phyloP scores from a whole-genome alignment of 495 filamentous ascomycete genomes.

The Parathielavia appendiculata region DNA sequence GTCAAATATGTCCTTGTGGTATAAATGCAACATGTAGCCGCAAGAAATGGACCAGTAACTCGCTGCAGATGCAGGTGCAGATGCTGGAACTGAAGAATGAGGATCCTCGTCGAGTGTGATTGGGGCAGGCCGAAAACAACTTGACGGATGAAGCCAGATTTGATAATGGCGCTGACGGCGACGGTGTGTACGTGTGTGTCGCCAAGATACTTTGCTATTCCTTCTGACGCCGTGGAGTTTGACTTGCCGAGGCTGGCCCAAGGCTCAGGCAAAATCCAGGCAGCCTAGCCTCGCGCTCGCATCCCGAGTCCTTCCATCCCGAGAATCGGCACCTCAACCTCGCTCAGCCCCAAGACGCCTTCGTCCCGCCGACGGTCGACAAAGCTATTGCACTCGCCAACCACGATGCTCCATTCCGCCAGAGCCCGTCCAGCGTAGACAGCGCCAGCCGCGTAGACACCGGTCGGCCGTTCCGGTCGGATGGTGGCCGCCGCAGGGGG shows the following conservation, averaged over 20 bases:
- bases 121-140: no score
- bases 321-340: slow-evolving; percentile 83
- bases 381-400: slow-evolving; percentile 87
- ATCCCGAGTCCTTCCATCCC: slow-evolving; percentile 70
- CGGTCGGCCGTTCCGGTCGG: slow-evolving; percentile 35
- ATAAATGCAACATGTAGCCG: neutral
- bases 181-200: neutral
- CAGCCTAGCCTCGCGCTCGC: neutral
- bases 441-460: slow-evolving; percentile 36
- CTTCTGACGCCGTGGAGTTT: neutral
- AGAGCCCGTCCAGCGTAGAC: slow-evolving; percentile 84
- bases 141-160: no score
- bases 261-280: neutral
- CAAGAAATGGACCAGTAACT: no score
- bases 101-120: neutral
- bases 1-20: neutral
- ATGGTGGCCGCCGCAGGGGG: neutral
- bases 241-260: neutral
- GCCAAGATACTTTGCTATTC: no score
- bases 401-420: slow-evolving; percentile 83
- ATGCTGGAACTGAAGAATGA: neutral
- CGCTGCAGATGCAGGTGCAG: slow-evolving; percentile 5
- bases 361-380: slow-evolving; percentile 81
- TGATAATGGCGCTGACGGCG: neutral
- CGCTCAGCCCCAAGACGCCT: slow-evolving; percentile 66